Conservation (phyloP, 2,329 filamentous ascomycete species). For the Periglandula ipomoeae region DNA sequence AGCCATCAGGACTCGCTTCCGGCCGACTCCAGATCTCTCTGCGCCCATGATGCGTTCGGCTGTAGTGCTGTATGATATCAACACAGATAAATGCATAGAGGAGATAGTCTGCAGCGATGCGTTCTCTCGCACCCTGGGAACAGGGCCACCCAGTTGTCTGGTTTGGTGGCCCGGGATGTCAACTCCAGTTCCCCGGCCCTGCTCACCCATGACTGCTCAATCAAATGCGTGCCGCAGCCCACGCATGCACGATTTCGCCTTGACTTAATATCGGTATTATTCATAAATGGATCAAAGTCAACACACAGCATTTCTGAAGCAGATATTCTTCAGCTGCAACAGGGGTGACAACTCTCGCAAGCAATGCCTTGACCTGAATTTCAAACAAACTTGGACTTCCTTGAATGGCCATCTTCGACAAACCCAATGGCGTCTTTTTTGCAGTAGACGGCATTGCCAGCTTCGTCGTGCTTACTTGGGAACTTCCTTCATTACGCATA, state of each 20-base stretch:
- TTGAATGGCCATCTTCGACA: too few species aligned
- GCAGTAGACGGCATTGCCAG: too few species aligned
- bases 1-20: background rate
- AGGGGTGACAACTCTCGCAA: background rate
- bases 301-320: background rate
- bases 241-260: background rate
- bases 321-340: background rate
- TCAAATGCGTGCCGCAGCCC: background rate
- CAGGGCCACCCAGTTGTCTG: background rate
- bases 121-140: background rate
- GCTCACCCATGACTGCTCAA: background rate
- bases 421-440: too few species aligned
- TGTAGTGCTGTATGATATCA: background rate
- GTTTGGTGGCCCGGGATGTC: conserved; percentile 1
- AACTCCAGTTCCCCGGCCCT: background rate
- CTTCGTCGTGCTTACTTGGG: background rate
- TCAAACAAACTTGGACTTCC: background rate
- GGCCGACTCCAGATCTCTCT: background rate
- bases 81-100: background rate
- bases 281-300: background rate
- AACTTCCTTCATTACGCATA: too few species aligned
- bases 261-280: conserved; percentile 2
- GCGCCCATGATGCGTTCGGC: background rate
- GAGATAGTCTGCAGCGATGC: background rate
- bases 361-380: background rate